These are phyloP conservation scores for Nyctanthes arbortristis DNA, from an alignment of 257 asterid genomes.

Conservation along the genomic window DNA sequence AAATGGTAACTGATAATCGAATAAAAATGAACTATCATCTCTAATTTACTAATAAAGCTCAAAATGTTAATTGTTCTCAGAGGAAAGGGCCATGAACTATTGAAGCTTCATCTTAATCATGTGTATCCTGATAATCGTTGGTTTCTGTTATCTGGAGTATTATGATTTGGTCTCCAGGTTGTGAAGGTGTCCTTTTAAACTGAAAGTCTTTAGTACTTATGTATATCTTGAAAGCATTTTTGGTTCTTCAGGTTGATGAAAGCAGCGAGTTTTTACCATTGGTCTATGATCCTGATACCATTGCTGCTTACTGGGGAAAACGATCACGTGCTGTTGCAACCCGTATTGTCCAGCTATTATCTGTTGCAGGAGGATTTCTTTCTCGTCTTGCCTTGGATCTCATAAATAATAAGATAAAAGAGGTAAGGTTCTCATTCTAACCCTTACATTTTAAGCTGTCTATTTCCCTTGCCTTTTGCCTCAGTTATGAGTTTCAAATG, in stretches of 20 bases:
- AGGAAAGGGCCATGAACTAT: neutral
- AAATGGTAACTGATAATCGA: no score
- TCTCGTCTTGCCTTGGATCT: conserved; percentile 82
- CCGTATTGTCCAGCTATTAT: conserved; percentile 80
- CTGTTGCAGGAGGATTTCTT: conserved; percentile 98
- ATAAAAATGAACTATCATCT: neutral
- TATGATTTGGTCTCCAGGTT: conserved; percentile 10
- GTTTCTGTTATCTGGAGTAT: conserved; percentile 13
- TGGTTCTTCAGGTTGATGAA: conserved; percentile 75
- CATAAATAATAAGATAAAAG: conserved; percentile 79
- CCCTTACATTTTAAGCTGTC: conserved; percentile 9
- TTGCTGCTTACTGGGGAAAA: conserved; percentile 95
- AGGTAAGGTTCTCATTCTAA: conserved; percentile 44
- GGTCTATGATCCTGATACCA: conserved; percentile 84
- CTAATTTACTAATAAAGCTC: neutral
- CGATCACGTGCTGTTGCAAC: conserved; percentile 96
- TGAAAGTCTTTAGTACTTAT: conserved; percentile 11
- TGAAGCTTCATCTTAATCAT: neutral
- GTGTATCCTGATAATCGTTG: conserved; percentile 1
- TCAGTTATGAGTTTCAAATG: neutral
- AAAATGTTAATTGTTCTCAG: neutral
- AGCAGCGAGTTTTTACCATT: conserved; percentile 93
- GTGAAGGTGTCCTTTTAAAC: neutral
- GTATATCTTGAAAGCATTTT: conserved; percentile 25
- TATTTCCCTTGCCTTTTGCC: conserved; percentile 3